phyloP scores from a whole-genome alignment of 75 land plant genomes.

The Pinus tabuliformis region DNA sequence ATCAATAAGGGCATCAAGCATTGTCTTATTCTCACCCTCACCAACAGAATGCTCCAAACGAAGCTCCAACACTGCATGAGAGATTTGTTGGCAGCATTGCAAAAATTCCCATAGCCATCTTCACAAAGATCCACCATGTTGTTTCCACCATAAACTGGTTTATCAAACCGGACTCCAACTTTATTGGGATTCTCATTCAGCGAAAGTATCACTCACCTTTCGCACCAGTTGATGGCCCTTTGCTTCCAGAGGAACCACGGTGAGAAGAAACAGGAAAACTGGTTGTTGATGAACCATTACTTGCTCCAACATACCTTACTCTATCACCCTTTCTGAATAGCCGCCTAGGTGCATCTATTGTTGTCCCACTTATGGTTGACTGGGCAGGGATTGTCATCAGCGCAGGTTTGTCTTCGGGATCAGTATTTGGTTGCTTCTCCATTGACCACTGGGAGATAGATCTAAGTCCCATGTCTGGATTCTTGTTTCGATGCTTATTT shows the following conservation, averaged over 20 bases:
- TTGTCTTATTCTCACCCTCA: constrained; percentile 40
- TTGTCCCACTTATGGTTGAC: constrained; percentile 1
- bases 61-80: constrained; percentile 54
- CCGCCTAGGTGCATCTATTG: constrained; percentile 28
- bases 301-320: constrained; percentile 34
- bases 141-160: constrained; percentile 49
- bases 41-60: constrained; percentile 47
- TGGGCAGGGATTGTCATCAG: background rate
- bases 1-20: constrained; percentile 39
- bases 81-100: constrained; percentile 40
- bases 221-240: constrained; percentile 40
- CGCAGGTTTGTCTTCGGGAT: constrained; percentile 4
- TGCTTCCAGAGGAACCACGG: constrained; percentile 31
- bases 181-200: constrained; percentile 44
- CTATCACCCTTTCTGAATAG: constrained; percentile 44
- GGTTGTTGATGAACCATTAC: constrained; percentile 23
- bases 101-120: constrained; percentile 43
- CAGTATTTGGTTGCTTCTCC: constrained; percentile 4
- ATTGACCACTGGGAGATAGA: constrained; percentile 1
- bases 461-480: constrained; percentile 8
- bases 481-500: constrained; percentile 5
- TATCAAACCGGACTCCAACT: constrained; percentile 50
- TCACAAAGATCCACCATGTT: constrained; percentile 51
- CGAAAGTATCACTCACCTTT: constrained; percentile 40
- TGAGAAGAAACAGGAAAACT: constrained; percentile 28